These are phyloP conservation scores for Ceriops zippeliana DNA, from an alignment of 345 rosid species.

Conservation along the genomic window DNA sequence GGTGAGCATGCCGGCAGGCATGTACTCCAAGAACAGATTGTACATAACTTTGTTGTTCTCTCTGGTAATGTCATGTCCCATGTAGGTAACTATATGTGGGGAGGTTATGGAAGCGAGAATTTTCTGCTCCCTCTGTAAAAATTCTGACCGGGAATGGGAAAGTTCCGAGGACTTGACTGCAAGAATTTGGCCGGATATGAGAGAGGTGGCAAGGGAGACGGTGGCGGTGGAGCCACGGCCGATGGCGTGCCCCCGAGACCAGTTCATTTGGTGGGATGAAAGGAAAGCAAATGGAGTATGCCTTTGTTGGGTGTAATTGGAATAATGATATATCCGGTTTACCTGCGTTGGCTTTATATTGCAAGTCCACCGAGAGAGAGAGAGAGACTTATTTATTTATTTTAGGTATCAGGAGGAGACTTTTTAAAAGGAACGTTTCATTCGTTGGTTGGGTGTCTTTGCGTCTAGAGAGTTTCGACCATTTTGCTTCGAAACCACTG, in stretches of 20 bases:
- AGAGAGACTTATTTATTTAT: no score
- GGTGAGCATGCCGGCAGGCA: constrained; percentile 49
- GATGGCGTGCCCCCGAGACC: constrained; percentile 64
- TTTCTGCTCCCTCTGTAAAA: constrained; percentile 53
- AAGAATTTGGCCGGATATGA: constrained; percentile 34
- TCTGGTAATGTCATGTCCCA: constrained; percentile 47
- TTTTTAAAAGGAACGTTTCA: constrained; percentile 8
- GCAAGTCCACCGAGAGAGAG: neutral
- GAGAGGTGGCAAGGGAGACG: constrained; percentile 52
- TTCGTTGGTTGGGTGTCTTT: constrained; percentile 15
- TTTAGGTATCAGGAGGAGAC: neutral
- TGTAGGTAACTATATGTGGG: constrained; percentile 52
- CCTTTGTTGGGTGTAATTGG: no score
- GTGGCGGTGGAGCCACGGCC: constrained; percentile 82
- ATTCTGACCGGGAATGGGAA: constrained; percentile 30
- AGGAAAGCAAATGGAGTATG: neutral
- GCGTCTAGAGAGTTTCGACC: constrained; percentile 13
- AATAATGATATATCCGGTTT: neutral
- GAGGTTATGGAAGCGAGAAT: constrained; percentile 50
- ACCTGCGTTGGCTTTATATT: constrained; percentile 4
- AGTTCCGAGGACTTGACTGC: constrained; percentile 68
- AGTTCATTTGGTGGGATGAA: constrained; percentile 37
- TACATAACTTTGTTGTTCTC: constrained; percentile 36
- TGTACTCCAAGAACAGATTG: constrained; percentile 70
- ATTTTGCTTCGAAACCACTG: constrained; percentile 20